These are phyloP conservation scores for Persicaria maculosa DNA, from an alignment of 148 eudicot genomes.

Conservation along the genomic window DNA sequence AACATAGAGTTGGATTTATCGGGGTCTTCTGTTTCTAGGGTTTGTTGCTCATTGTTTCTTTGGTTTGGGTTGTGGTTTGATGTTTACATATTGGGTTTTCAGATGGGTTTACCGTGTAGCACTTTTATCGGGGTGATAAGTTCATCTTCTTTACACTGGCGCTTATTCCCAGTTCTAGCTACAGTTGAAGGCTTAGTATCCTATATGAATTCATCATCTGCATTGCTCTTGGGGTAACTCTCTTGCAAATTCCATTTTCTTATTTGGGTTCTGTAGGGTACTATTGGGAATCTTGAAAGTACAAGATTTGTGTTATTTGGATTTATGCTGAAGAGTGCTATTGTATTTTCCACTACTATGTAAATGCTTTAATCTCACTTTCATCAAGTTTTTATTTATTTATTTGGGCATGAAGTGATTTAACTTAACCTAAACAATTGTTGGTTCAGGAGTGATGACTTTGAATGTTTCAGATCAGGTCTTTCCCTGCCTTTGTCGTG, in stretches of 20 bases:
- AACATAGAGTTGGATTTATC: constrained; percentile 10
- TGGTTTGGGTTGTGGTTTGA: neutral
- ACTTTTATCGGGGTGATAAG: neutral
- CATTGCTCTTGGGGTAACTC: neutral
- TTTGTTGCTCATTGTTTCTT: neutral
- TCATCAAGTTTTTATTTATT: neutral
- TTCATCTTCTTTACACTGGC: neutral
- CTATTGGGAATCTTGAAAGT: neutral
- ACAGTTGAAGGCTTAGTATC: neutral
- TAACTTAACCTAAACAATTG: neutral
- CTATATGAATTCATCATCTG: neutral
- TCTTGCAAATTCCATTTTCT: neutral
- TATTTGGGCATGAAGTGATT: neutral
- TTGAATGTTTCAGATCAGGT: neutral
- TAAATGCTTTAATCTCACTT: neutral
- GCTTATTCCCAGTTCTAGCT: neutral
- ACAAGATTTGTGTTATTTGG: neutral
- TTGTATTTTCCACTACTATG: neutral
- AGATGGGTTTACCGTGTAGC: neutral
- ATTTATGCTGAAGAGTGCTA: neutral
- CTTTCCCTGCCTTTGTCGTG: neutral
- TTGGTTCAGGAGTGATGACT: neutral
- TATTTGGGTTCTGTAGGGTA: neutral
- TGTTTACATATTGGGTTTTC: neutral
- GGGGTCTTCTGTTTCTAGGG: constrained; percentile 6